A percentile compares a stretch with the other conserved stretches of the same genome.
phyloP scores from a whole-genome alignment of 148 eudicot genomes.

The Pouteria glomerata region DNA sequence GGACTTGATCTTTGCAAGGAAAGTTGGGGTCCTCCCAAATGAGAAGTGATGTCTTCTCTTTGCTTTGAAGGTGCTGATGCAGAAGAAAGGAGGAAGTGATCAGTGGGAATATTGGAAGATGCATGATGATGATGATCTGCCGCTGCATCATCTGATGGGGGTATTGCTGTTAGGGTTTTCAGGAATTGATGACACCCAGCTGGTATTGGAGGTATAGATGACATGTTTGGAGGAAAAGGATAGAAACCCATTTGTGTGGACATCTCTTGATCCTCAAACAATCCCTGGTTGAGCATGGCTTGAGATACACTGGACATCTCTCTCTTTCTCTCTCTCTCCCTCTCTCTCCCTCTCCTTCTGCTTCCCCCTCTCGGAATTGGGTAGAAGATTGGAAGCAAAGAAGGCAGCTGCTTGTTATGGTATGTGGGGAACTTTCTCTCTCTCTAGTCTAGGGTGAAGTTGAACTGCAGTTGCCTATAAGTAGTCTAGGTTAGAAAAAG shows the following conservation, averaged over 20 bases:
- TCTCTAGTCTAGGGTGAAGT: too few species aligned
- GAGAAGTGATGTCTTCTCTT: constrained; percentile 19
- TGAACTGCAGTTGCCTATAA: not conserved
- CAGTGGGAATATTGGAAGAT: constrained; percentile 1
- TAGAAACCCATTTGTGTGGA: constrained; percentile 43
- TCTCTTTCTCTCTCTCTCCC: constrained; percentile 9
- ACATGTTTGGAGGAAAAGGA: constrained; percentile 31
- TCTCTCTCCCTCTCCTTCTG: not conserved
- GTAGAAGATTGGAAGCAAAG: not conserved
- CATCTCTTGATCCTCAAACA: constrained; percentile 39
- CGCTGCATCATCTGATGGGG: not conserved
- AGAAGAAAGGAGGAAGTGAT: constrained; percentile 23
- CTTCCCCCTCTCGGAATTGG: not conserved
- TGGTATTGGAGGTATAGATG: constrained; percentile 6
- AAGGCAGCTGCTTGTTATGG: too few species aligned
- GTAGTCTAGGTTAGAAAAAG: constrained; percentile 5
- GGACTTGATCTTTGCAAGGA: constrained; percentile 42
- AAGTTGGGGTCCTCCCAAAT: constrained; percentile 36
- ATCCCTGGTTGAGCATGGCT: constrained; percentile 48
- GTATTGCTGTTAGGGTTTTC: constrained; percentile 19
- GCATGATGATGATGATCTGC: too few species aligned
- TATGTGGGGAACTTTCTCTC: too few species aligned
- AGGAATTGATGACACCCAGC: constrained; percentile 19
- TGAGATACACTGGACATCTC: not conserved
- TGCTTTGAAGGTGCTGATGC: constrained; percentile 25